phyloP scores from a whole-genome alignment of 805 yeast genomes.

The Metschnikowia noctiluminum region DNA sequence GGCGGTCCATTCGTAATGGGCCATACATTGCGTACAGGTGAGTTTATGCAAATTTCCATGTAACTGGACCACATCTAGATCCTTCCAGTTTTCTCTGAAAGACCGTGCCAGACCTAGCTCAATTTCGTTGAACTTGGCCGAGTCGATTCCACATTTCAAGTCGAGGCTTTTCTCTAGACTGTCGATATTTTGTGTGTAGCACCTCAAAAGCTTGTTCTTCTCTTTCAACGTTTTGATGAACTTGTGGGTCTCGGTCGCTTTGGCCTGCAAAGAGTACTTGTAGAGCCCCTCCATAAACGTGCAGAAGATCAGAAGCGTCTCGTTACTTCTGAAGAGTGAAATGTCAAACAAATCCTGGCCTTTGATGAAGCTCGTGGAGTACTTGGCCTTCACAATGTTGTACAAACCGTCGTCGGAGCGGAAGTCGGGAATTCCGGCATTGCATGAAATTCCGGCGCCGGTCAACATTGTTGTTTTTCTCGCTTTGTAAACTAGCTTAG shows the following conservation, averaged over 20 bases:
- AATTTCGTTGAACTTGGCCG: conserved; percentile 25
- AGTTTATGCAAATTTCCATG: conserved; percentile 85
- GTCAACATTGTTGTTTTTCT: conserved; percentile 68
- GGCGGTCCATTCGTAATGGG: conserved; percentile 58
- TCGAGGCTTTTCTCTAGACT: conserved; percentile 72
- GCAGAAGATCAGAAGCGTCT: conserved; percentile 71
- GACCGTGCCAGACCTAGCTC: conserved; percentile 16
- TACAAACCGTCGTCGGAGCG: conserved; percentile 82
- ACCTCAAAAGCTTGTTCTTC: conserved; percentile 66
- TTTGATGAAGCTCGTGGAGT: conserved; percentile 60
- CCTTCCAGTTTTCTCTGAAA: conserved; percentile 51
- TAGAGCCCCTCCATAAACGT: conserved; percentile 85
- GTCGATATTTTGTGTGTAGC: conserved; percentile 95
- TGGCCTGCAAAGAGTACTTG: conserved; percentile 57
- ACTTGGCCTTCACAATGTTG: conserved; percentile 60
- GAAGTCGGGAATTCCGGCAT: conserved; percentile 96
- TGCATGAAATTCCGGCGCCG: conserved; percentile 96
- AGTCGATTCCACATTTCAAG: conserved; percentile 53
- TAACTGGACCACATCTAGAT: conserved; percentile 75
- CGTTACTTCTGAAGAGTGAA: conserved; percentile 67
- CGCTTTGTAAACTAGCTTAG: conserved; percentile 46
- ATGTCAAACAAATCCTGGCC: conserved; percentile 93
- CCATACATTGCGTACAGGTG: conserved; percentile 70
- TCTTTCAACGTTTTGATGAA: conserved; percentile 62
- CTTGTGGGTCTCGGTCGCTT: conserved; percentile 80